Evolutionary conservation across 2,329 filamentous ascomycete species (phyloP), one percentile per base, ranked within the genome.

Genomic region (Xylariaceae sp.): DNA sequence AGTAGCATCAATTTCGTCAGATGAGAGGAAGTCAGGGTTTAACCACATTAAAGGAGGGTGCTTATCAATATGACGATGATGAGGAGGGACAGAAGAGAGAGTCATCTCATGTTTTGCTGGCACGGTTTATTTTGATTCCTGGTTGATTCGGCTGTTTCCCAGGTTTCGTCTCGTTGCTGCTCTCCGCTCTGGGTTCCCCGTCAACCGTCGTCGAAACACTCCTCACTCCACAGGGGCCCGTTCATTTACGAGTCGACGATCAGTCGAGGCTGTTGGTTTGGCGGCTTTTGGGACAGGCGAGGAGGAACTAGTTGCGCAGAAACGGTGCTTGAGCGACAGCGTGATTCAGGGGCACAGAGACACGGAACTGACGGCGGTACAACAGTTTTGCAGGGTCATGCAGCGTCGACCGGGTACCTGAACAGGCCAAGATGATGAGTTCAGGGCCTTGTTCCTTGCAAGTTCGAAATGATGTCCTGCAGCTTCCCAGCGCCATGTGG

Each of bases 401-500:
- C 22, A 27, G 22, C 22, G 22, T 27, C 22, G 22, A 7, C 22
- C 22, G 22, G 22, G 22, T 27, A 27, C 4, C 4, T 7, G 22
- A 27, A 27, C 22, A 27, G 22, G 22, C 4, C 22, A 27, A 4
- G 22, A 27, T 7, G 22, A 27, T 7, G 22, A 27, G 22, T 27
- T 27, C 4, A 7, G 22, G 22, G 22, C 22, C 22, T 4, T 38
- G 39, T 39, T 44, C 47, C 45, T 39, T 57, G 51, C 45, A 58
- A 53, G 44, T 38, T 40, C 51, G 51, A 62, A 61, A 61, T 62
- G 58, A 61, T 55, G 57, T 58, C 46, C 51, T 54, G 40, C 50
- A 56, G 56, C 52, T 46, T 30, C 17, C 14, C 14, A 12, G 41
- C 7, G 33, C 39, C 19, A 41, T 32, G 48, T 53, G 49, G 54